These are phyloP conservation scores for Saccharomycopsis phalli DNA, from an alignment of 1,139 yeast species.

Conservation along the genomic window DNA sequence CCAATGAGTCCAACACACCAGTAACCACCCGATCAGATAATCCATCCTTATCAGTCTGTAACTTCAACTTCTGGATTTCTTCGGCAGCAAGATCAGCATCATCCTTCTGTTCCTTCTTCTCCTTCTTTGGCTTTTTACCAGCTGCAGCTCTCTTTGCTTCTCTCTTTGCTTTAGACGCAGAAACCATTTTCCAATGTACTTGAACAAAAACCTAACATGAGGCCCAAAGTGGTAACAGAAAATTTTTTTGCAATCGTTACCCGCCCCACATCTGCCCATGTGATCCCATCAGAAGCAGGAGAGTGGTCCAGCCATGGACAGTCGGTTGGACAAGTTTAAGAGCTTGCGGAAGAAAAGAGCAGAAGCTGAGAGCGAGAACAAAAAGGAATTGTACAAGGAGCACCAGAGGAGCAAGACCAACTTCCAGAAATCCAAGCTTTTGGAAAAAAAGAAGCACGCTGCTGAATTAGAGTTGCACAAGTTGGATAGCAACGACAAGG, in stretches of 20 bases:
- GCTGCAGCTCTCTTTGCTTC: slow-evolving; percentile 76
- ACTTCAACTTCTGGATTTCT: slow-evolving; percentile 75
- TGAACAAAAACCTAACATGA: slow-evolving; percentile 4
- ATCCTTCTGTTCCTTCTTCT: slow-evolving; percentile 34
- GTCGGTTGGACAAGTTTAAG: slow-evolving; percentile 21
- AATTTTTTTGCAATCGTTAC: slow-evolving; percentile 1
- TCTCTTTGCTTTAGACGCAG: slow-evolving; percentile 96
- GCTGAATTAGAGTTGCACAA: slow-evolving; percentile 31
- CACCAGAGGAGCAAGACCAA: slow-evolving; percentile 26
- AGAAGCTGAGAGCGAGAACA: slow-evolving; percentile 28
- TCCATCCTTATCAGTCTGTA: slow-evolving; percentile 91
- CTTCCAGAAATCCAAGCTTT: slow-evolving; percentile 24
- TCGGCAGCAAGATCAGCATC: slow-evolving; percentile 59
- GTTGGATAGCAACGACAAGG: slow-evolving; percentile 23
- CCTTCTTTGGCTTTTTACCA: slow-evolving; percentile 63
- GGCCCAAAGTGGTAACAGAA: neutral
- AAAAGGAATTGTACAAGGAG: slow-evolving; percentile 31
- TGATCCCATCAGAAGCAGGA: neutral
- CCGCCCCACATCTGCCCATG: neutral
- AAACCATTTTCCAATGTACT: slow-evolving; percentile 25
- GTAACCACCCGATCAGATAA: slow-evolving; percentile 95
- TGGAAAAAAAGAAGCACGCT: slow-evolving; percentile 26
- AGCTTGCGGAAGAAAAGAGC: slow-evolving; percentile 21
- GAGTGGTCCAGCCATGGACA: neutral
- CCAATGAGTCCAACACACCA: slow-evolving; percentile 87